These are phyloP conservation scores for Kodamaea arcana DNA, from an alignment of 1,139 yeast genomes.

Conservation along the genomic window DNA sequence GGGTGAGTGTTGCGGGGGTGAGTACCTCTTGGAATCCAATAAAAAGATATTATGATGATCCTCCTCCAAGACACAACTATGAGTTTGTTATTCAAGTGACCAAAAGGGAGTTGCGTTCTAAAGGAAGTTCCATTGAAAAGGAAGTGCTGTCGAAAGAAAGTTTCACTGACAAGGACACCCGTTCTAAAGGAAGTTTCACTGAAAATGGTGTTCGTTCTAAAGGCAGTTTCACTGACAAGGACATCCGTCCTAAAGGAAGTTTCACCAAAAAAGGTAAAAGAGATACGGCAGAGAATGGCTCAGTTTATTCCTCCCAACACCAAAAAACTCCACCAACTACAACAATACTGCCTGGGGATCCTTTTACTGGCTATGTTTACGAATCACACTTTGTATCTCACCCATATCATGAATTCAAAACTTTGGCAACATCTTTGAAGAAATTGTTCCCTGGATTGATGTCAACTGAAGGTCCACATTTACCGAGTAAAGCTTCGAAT, in stretches of 20 bases:
- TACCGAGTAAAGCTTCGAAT: slow-evolving; percentile 51
- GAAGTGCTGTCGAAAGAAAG: too few species aligned
- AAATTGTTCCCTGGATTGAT: slow-evolving; percentile 66
- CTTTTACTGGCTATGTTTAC: slow-evolving; percentile 9
- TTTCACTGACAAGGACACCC: slow-evolving; percentile 14
- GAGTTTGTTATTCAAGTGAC: slow-evolving; percentile 43
- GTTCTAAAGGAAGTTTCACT: background rate
- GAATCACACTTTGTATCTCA: slow-evolving; percentile 49
- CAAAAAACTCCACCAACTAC: too few species aligned
- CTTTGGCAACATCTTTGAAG: slow-evolving; percentile 48
- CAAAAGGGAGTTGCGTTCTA: slow-evolving; percentile 8
- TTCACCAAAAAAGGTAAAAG: too few species aligned
- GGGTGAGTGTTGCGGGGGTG: slow-evolving; percentile 14
- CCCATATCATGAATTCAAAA: slow-evolving; percentile 62
- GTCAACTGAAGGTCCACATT: slow-evolving; percentile 51
- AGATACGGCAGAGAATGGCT: too few species aligned
- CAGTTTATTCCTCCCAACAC: too few species aligned
- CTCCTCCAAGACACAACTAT: slow-evolving; percentile 29
- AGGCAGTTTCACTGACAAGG: slow-evolving; percentile 19
- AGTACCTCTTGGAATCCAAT: slow-evolving; percentile 3
- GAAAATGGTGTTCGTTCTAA: too few species aligned
- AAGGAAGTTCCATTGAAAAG: background rate
- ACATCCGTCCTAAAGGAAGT: too few species aligned
- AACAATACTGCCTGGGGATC: too few species aligned
- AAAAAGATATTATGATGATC: slow-evolving; percentile 4